These are phyloP conservation scores for Scheffersomyces stambukii DNA, from an alignment of 1,139 yeast genomes.

Conservation along the genomic window DNA sequence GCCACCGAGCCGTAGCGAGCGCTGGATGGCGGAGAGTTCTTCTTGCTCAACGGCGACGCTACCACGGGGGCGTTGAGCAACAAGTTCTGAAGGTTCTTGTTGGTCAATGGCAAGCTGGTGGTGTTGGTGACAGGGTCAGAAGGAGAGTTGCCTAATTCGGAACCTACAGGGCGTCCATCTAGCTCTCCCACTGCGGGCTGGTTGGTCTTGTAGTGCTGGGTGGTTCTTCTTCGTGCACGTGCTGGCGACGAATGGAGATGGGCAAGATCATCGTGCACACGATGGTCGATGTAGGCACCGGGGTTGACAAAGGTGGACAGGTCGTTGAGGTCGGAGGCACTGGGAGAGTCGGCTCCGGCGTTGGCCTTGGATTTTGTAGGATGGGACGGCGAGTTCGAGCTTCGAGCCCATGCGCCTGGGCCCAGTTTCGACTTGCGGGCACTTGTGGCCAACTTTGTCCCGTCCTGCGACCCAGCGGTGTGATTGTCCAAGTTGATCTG, in stretches of 20 bases:
- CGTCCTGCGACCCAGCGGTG: too few relatives aligned
- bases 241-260: constrained; percentile 32
- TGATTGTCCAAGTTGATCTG: too few relatives aligned
- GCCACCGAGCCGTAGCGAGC: too few relatives aligned
- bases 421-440: too few relatives aligned
- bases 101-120: constrained; percentile 35
- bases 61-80: constrained; percentile 16
- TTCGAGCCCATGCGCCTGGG: too few relatives aligned
- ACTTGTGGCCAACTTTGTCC: too few relatives aligned
- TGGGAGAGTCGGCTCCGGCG: not conserved
- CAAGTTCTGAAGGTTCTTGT: constrained; percentile 31
- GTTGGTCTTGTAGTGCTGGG: constrained; percentile 7
- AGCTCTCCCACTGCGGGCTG: not conserved
- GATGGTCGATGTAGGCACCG: constrained; percentile 33
- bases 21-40: too few relatives aligned
- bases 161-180: too few relatives aligned
- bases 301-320: constrained; percentile 6
- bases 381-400: constrained; percentile 4
- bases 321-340: constrained; percentile 5
- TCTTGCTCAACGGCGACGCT: too few relatives aligned
- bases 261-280: constrained; percentile 26
- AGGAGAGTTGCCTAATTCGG: not conserved
- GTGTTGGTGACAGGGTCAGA: too few relatives aligned
- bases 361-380: constrained; percentile 1
- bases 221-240: constrained; percentile 25